A percentile compares a stretch with the other conserved stretches of the same genome.
phyloP scores from a whole-genome alignment of 192 early-diverging fungal genomes.

The Phlyctochytrium bullatum region DNA sequence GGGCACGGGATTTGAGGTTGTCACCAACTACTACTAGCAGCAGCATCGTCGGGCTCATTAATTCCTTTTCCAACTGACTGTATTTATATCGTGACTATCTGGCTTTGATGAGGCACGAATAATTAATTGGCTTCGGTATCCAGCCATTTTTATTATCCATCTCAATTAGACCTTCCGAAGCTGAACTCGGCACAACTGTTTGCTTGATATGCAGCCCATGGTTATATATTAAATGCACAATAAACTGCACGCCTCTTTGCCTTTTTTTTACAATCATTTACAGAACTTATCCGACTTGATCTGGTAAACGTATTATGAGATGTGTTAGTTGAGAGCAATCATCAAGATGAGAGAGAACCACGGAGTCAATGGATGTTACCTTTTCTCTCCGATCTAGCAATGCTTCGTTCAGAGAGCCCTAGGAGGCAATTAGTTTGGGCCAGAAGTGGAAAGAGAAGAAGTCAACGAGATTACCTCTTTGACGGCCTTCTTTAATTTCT shows the following conservation, averaged over 20 bases:
- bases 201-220: no score
- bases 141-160: no score
- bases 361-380: slow-evolving; percentile 3
- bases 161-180: no score
- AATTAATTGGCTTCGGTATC: no score
- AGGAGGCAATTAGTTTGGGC: neutral
- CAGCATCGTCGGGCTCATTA: no score
- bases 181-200: no score
- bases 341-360: neutral
- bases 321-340: neutral
- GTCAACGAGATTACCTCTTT: slow-evolving; percentile 40
- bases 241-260: no score
- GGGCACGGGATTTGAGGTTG: slow-evolving; percentile 26
- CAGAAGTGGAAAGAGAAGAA: neutral
- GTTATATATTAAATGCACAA: no score
- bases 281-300: slow-evolving; percentile 82
- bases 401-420: slow-evolving; percentile 69
- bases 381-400: slow-evolving; percentile 77
- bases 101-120: no score
- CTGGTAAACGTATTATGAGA: neutral
- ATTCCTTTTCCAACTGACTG: no score
- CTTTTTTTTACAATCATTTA: no score
- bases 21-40: slow-evolving; percentile 7
- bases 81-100: no score
- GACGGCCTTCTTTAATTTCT: slow-evolving; percentile 62